Conservation (phyloP, 2,329 filamentous ascomycete genomes). For the Microsporum audouinii region DNA sequence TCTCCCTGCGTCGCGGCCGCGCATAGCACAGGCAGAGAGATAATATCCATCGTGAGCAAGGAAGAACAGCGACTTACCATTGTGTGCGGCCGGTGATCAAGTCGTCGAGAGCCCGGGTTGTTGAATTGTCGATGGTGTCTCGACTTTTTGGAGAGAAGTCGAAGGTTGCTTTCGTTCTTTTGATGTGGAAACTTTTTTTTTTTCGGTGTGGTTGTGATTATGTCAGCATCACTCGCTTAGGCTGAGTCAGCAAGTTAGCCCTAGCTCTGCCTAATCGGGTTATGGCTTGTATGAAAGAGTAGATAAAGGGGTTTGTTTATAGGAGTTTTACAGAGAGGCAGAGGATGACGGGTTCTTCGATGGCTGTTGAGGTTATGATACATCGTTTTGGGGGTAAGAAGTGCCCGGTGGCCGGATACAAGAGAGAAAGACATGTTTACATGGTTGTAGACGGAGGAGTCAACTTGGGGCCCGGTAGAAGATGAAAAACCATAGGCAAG, state of each 20-base stretch:
- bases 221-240: constrained; percentile 27
- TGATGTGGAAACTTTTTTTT: constrained; percentile 30
- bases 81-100: constrained; percentile 45
- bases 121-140: constrained; percentile 35
- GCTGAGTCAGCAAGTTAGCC: constrained; percentile 32
- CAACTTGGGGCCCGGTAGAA: neutral
- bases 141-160: constrained; percentile 25
- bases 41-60: constrained; percentile 4
- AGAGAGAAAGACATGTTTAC: neutral
- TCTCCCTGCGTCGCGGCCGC: neutral
- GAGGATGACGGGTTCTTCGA: neutral
- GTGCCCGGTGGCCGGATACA: neutral
- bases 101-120: constrained; percentile 27
- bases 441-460: neutral
- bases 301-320: neutral
- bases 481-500: neutral
- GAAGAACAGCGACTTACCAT: constrained; percentile 28
- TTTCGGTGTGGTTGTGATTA: constrained; percentile 28
- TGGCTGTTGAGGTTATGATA: neutral
- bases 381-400: neutral
- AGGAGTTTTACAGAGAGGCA: neutral
- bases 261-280: constrained; percentile 14
- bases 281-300: neutral
- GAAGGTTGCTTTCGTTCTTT: constrained; percentile 23
- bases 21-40: neutral